Conservation (phyloP, 2,329 filamentous ascomycete genomes). For the Pestalotiopsis sp. region DNA sequence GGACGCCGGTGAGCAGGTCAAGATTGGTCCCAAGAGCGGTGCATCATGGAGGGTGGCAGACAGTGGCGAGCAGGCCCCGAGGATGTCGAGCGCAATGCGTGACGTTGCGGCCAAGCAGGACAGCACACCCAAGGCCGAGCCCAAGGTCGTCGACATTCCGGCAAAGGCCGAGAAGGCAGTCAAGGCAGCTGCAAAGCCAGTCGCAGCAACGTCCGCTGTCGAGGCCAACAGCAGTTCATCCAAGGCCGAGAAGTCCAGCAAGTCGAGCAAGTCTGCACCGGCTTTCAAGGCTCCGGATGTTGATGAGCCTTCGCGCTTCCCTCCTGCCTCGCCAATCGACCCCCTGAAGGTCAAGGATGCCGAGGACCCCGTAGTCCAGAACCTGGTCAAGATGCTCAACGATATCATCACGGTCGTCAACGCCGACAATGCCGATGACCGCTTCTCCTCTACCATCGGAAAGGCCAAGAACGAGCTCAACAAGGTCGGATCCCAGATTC, state of each 20-base stretch:
- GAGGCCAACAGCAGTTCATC: conserved; percentile 21
- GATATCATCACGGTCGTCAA: conserved; percentile 94
- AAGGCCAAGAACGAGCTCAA: conserved; percentile 85
- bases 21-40: conserved; percentile 83
- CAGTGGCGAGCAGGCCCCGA: conserved; percentile 25
- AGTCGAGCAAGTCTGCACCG: background rate
- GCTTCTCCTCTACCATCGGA: conserved; percentile 75
- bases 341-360: conserved; percentile 74
- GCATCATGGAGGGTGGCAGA: conserved; percentile 63
- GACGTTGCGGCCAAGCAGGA: conserved; percentile 26
- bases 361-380: conserved; percentile 85
- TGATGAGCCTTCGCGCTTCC: conserved; percentile 65
- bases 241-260: conserved; percentile 28
- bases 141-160: conserved; percentile 3
- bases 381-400: conserved; percentile 93
- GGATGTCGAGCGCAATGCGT: conserved; percentile 30
- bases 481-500: conserved; percentile 79
- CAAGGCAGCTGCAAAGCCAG: conserved; percentile 28
- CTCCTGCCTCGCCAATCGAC: conserved; percentile 72
- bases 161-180: conserved; percentile 30
- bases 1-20: conserved; percentile 71
- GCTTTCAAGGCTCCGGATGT: conserved; percentile 61
- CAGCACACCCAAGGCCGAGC: conserved; percentile 23
- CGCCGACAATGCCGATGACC: conserved; percentile 75
- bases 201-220: conserved; percentile 18